Base-by-base conservation (phyloP, 441 rosid species). In the Adansonia madagascariensis region DNA sequence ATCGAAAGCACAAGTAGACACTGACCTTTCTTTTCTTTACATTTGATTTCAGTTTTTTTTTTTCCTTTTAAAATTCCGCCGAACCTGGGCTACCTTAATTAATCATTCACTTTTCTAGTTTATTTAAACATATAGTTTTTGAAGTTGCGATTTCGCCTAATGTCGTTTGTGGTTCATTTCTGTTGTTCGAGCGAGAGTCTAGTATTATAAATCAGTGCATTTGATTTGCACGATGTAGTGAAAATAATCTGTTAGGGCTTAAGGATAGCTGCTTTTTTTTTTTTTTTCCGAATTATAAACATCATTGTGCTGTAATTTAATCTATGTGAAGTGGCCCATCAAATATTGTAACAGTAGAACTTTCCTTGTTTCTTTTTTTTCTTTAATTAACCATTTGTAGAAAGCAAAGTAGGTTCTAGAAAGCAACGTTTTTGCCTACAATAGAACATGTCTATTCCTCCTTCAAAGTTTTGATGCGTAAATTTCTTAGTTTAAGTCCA, bases 1-100 rank as follows among this genome's bases (percentile, higher is more conserved):
- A 47, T 55, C 80, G 17, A 74, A 62, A 75, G 22, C 81, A 41
- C 73, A 83, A 82, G 94, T 90, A 88, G 56, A 43, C 46, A 6
- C 46, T 43, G 5, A 43, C 46, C 8, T 43, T 43, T 43, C 46
- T 43, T 43, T 43, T 43, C 46, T 43, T 43, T 43, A 43, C 46
- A 7, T 43, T 43, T 43, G 41, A 35, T 35, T 35, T 35, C 41
- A 35, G 46, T 43, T 43, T 43, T 43, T 43, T 43, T 41, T 43
- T 43, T 43, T 43, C 46, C 6, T 43, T 7, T 43, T 43, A 35
- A 35, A 35, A 35, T 35, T 35, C 41, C 41, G 41, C 41, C 41
- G 41, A 35, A 35, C 3, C 41, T 7, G 14, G 12, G 15, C 12
- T 56, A 18, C 61, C 3, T 24, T 60, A 22, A 15, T 53, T 5